Evolutionary conservation across 106 monocot genomes (phyloP), one percentile per base, ranked within the genome.

Genomic region (Dioscorea dumetorum): DNA sequence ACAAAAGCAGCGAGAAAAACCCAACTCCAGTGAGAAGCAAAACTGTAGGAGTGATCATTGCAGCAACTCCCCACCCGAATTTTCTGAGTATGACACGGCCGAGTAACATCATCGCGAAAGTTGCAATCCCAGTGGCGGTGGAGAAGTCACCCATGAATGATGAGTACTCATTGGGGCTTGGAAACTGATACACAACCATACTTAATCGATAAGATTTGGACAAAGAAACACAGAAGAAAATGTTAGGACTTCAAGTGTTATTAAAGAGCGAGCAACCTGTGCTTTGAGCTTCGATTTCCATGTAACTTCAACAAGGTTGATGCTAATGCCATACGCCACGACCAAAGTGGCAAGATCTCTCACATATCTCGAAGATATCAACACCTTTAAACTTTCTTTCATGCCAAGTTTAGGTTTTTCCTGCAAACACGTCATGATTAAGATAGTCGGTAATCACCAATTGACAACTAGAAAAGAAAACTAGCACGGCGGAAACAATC

Each of bases 71-170:
- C 97, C 97, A 97, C 4, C 97, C 97, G 49, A 91, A 97, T 73
- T 81, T 88, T 53, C 91, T 80, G 22, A 97, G 84, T 31, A 97
- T 97, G n/a, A 88, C 82, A 61, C 97, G 77, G 28, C 97, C 91
- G 50, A 97, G 62, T 65, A 97, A 62, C 97, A 97, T 97, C 97
- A 97, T 92, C 59, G 82, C 81, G 82, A 95, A 95, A 41, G 95
- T 88, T 1, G 91, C 91, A 41, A 95, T 80, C 50, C 95, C 88
- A 2, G 91, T 97, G n/a, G 88, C 84, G 49, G 88, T 92, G 12
- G 97, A 97, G 76, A 97, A 97, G 67, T 97, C 91, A 24, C 97
- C 97, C 97, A 97, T 97, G 86, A 97, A 97, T 0, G 97, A 78
- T 22, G 97, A 97, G 73, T 97, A 97, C 53, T 97, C 97, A 48